Evolutionary conservation across 345 rosid genomes (phyloP), one percentile per base, ranked within the genome.

Genomic region (Ailanthus altissimus): DNA sequence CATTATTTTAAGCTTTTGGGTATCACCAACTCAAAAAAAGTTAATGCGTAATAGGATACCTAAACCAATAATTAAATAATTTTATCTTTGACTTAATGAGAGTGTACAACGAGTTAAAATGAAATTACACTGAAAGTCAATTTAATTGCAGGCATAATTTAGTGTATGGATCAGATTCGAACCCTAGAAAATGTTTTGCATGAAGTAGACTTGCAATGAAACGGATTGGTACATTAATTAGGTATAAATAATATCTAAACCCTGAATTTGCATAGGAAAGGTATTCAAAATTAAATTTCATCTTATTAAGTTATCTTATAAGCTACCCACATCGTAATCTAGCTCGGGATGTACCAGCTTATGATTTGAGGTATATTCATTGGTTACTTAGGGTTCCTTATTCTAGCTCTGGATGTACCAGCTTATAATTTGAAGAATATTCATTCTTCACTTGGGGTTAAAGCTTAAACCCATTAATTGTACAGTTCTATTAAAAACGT

Each of bases 31-130:
- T 16, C 5, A 16, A 50, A 68, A 67, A 23, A 20, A 65, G 12
- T 16, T 60, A 46, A 18, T 47, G 67, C 45, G 21, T 28, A 40
- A 60, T 51, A 45, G 26, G 36, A 73, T 73, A n/a, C 81, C 74
- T 47, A 21, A 63, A 15, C 60, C 65, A 68, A 51, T 61, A 74
- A 74, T 60, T 74, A 45, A 61, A 32, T 20, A 20, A 46, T 42
- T 1, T 32, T 46, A 10, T 46, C 15, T 45, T 20, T 61, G 45
- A 9, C 23, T 28, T 14, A 40, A 7, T 56, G 9, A 16, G n/a
- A 58, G 56, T 71, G 42, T 20, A 26, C 40, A 32, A 3, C 16
- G 5, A 32, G 32, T 36, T 53, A 47, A 36, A 51, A 49, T 11
- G 32, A 61, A 66, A 73, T 40, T 56, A 46, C 42, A 21, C 13